A percentile compares a stretch with the other conserved stretches of the same genome.
phyloP scores from a whole-genome alignment of 164 flowering plant species.

The Chimonanthus praecox region DNA sequence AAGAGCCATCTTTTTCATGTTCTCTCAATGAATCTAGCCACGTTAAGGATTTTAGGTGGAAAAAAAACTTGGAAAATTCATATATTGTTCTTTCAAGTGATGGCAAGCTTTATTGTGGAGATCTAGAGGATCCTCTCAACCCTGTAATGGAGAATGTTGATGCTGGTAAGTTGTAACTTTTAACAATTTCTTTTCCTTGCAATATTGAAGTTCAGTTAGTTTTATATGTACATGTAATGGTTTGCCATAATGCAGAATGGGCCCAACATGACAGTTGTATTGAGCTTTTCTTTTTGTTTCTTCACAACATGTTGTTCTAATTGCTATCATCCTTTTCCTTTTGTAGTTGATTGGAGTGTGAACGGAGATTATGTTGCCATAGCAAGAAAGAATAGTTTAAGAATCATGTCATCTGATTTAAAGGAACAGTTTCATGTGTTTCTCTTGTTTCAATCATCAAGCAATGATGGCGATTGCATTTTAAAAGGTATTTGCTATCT shows the following conservation, averaged over 20 bases:
- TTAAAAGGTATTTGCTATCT: conserved; percentile 48
- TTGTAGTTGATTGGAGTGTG: conserved; percentile 68
- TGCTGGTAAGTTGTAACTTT: conserved; percentile 51
- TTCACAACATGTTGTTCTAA: background rate
- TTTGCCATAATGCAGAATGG: background rate
- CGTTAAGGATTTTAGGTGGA: conserved; percentile 76
- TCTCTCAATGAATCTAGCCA: conserved; percentile 38
- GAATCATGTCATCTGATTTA: conserved; percentile 59
- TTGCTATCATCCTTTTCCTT: background rate
- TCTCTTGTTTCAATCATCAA: conserved; percentile 41
- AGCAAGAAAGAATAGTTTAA: conserved; percentile 46
- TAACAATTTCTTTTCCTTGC: background rate
- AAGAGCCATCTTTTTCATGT: conserved; percentile 44
- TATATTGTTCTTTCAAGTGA: conserved; percentile 52
- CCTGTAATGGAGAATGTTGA: conserved; percentile 69
- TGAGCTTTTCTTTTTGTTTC: background rate
- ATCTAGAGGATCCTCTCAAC: conserved; percentile 27
- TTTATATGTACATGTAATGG: too few relatives aligned
- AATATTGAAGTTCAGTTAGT: too few relatives aligned
- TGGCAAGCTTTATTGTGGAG: conserved; percentile 63
- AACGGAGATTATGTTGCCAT: conserved; percentile 60
- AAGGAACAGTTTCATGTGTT: conserved; percentile 42
- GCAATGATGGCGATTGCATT: conserved; percentile 31
- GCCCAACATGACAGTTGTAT: background rate
- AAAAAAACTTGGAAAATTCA: conserved; percentile 31